These are phyloP conservation scores for Teratosphaeriaceae sp. DNA, from an alignment of 2,329 filamentous ascomycete genomes.

Conservation along the genomic window DNA sequence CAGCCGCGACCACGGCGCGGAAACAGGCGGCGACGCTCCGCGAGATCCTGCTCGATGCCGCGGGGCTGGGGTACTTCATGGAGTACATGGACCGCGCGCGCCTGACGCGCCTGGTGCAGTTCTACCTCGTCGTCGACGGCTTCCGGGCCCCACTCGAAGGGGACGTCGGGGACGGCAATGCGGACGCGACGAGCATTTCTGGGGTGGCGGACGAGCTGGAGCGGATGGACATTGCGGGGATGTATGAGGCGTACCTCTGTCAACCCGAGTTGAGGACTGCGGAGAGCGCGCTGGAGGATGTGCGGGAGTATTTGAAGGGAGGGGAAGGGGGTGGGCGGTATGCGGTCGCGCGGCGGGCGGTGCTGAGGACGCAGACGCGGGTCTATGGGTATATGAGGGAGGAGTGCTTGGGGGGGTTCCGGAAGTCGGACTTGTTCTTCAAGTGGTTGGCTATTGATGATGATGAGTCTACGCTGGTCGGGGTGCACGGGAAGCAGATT, in stretches of 20 bases:
- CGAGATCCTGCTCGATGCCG: conserved; percentile 82
- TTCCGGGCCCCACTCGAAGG: conserved; percentile 92
- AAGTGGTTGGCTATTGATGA: conserved; percentile 92
- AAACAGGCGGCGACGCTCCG: conserved; percentile 70
- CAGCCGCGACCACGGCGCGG: conserved; percentile 48
- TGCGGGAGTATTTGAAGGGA: conserved; percentile 75
- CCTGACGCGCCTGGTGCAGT: conserved; percentile 86
- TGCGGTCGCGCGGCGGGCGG: conserved; percentile 69
- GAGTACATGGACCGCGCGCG: conserved; percentile 95
- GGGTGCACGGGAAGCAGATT: conserved; percentile 13
- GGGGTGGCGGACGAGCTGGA: conserved; percentile 62
- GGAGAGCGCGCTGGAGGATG: conserved; percentile 59
- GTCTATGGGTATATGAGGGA: conserved; percentile 80
- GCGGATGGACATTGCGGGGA: conserved; percentile 79
- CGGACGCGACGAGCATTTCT: conserved; percentile 53
- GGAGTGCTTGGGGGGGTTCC: conserved; percentile 76
- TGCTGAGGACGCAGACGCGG: conserved; percentile 73
- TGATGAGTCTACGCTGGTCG: conserved; percentile 27
- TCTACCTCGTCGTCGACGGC: conserved; percentile 97
- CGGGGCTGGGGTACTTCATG: conserved; percentile 97
- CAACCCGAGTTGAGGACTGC: conserved; percentile 75
- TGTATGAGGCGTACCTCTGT: conserved; percentile 81
- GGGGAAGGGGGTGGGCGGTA: conserved; percentile 72
- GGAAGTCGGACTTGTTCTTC: conserved; percentile 88
- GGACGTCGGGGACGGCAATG: no score